These are phyloP conservation scores for Triticum urartu DNA, from an alignment of 176 grass and related monocot genomes.

Conservation along the genomic window DNA sequence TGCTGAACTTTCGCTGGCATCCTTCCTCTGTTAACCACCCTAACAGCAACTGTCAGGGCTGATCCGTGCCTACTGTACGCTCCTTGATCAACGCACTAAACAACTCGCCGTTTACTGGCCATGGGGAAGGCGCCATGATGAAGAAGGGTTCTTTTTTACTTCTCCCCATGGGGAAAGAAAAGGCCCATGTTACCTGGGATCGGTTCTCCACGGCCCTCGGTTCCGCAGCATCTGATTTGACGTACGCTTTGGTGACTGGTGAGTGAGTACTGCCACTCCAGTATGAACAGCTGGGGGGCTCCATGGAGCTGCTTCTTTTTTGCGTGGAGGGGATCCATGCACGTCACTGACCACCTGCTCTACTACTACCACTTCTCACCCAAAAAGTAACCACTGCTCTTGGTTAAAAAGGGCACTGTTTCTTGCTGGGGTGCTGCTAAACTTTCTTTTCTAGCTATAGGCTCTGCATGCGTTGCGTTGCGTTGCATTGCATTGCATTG, in stretches of 20 bases:
- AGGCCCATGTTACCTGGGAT: constrained; percentile 54
- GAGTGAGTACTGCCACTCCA: not conserved
- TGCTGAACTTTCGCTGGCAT: constrained; percentile 2
- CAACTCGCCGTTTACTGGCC: constrained; percentile 16
- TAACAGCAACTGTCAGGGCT: constrained; percentile 19
- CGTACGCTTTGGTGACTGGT: constrained; percentile 29
- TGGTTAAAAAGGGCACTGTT: constrained; percentile 35
- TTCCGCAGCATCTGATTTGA: constrained; percentile 52
- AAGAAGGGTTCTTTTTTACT: not conserved
- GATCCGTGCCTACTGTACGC: constrained; percentile 25
- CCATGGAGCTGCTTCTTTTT: constrained; percentile 36
- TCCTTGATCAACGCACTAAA: constrained; percentile 33
- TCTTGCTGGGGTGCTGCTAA: not conserved
- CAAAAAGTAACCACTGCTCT: not conserved
- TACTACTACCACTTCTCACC: not conserved
- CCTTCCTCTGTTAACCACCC: constrained; percentile 23
- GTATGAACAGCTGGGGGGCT: constrained; percentile 39
- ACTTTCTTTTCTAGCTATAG: constrained; percentile 7
- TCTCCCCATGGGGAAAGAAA: constrained; percentile 8
- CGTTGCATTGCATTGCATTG: not conserved
- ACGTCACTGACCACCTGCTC: constrained; percentile 20
- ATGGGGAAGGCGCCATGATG: constrained; percentile 9
- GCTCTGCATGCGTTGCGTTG: not conserved
- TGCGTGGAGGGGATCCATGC: constrained; percentile 58
- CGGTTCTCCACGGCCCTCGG: constrained; percentile 46